Evolutionary conservation across 805 yeast genomes (phyloP).

Genomic region (Lachancea quebecensis): DNA sequence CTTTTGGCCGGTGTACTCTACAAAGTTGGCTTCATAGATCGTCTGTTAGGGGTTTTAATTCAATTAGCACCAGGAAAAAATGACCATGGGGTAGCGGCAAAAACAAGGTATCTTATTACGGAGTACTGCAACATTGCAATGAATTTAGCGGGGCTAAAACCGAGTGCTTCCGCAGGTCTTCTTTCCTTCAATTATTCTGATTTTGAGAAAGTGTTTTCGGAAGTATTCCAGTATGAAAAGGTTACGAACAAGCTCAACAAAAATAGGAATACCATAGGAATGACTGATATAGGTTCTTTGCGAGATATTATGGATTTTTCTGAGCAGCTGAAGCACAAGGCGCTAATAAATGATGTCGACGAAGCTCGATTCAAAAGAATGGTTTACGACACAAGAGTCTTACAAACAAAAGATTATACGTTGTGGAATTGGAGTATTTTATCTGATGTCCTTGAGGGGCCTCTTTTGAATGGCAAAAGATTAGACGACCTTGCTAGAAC

Average conservation of each 20-base stretch:
- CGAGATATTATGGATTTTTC: constrained; percentile 20
- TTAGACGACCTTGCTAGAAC: constrained; percentile 71
- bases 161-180: neutral
- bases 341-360: constrained; percentile 37
- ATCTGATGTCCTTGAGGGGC: constrained; percentile 71
- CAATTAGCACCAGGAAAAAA: constrained; percentile 17
- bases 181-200: constrained; percentile 2
- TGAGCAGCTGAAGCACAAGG: constrained; percentile 18
- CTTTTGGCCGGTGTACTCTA: constrained; percentile 50
- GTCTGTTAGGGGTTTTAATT: constrained; percentile 39
- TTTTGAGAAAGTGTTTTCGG: constrained; percentile 12
- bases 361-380: constrained; percentile 61
- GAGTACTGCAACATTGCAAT: constrained; percentile 53
- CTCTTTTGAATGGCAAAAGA: constrained; percentile 61
- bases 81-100: constrained; percentile 43
- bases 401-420: constrained; percentile 68
- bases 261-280: constrained; percentile 34
- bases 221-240: constrained; percentile 42
- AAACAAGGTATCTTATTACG: constrained; percentile 58
- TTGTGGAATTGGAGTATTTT: constrained; percentile 87
- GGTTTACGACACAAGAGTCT: constrained; percentile 61
- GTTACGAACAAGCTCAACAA: constrained; percentile 35
- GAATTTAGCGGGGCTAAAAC: constrained; percentile 36
- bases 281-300: constrained; percentile 22
- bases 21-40: constrained; percentile 46